Conservation (phyloP, 208 protist genomes). For the Trypanosoma scelopori region DNA sequence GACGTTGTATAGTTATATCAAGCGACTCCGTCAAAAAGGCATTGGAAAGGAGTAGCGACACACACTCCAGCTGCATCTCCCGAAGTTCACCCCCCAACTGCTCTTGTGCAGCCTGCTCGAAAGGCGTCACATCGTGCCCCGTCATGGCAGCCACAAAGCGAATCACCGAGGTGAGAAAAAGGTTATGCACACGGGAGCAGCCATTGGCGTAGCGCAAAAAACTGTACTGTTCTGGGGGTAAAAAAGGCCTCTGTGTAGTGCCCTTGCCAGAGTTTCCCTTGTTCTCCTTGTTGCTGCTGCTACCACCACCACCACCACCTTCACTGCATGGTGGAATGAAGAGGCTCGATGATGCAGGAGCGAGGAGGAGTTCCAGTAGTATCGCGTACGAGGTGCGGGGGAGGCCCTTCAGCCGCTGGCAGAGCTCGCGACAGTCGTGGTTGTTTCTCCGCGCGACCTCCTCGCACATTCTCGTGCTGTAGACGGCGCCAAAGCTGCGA, state of each 20-base stretch:
- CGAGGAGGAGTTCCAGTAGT: conserved; percentile 66
- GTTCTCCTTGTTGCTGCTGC: background rate
- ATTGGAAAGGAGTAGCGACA: conserved; percentile 58
- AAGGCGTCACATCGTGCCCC: conserved; percentile 24
- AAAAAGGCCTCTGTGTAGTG: background rate
- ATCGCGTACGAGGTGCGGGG: conserved; percentile 51
- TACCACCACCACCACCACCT: background rate
- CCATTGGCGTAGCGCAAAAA: conserved; percentile 83
- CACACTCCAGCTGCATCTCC: conserved; percentile 43
- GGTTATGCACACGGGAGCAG: conserved; percentile 51
- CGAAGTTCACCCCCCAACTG: conserved; percentile 1
- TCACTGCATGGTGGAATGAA: conserved; percentile 25
- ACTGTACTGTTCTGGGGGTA: conserved; percentile 55
- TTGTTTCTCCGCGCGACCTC: conserved; percentile 66
- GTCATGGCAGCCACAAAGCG: conserved; percentile 69
- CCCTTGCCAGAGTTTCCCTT: background rate
- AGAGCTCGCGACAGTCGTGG: conserved; percentile 43
- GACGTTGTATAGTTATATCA: conserved; percentile 53
- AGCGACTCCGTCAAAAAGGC: conserved; percentile 69
- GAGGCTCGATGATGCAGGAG: conserved; percentile 60
- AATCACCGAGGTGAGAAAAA: conserved; percentile 59
- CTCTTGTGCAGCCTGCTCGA: conserved; percentile 14
- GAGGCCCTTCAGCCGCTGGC: conserved; percentile 32
- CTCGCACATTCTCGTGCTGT: conserved; percentile 41
- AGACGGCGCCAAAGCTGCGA: conserved; percentile 23